phyloP scores from a whole-genome alignment of 805 yeast genomes.

The Saccharomycopsis guyanensis region DNA sequence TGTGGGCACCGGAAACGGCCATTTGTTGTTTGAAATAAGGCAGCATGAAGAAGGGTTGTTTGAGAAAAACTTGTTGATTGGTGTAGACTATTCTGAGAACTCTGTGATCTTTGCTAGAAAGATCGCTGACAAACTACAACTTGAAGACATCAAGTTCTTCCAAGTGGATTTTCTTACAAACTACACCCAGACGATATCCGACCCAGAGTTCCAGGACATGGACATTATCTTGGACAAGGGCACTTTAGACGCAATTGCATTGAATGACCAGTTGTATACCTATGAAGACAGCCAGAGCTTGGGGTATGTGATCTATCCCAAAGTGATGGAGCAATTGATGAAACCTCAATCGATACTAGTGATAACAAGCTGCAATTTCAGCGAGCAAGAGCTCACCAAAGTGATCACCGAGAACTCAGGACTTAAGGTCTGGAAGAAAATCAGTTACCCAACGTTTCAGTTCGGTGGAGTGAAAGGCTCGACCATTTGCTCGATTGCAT shows the following conservation, averaged over 20 bases:
- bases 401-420: conserved; percentile 38
- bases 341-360: conserved; percentile 50
- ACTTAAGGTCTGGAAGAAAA: conserved; percentile 53
- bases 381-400: conserved; percentile 62
- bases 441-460: conserved; percentile 73
- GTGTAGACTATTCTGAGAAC: conserved; percentile 79
- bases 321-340: conserved; percentile 49
- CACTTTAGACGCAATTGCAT: conserved; percentile 92
- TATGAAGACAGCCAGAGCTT: conserved; percentile 24
- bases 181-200: conserved; percentile 28
- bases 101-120: conserved; percentile 70
- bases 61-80: conserved; percentile 36
- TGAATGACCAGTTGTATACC: conserved; percentile 51
- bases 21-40: conserved; percentile 59
- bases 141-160: conserved; percentile 41
- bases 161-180: conserved; percentile 58
- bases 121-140: conserved; percentile 39
- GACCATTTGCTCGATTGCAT: conserved; percentile 82
- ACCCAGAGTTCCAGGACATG: conserved; percentile 34
- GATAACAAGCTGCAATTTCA: conserved; percentile 91
- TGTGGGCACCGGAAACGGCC: conserved; percentile 96
- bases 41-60: conserved; percentile 50
- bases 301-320: conserved; percentile 54
- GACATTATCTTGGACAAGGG: conserved; percentile 90
- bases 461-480: conserved; percentile 89